phyloP scores from a whole-genome alignment of 441 rosid genomes.

The Flueggea neowawraea region DNA sequence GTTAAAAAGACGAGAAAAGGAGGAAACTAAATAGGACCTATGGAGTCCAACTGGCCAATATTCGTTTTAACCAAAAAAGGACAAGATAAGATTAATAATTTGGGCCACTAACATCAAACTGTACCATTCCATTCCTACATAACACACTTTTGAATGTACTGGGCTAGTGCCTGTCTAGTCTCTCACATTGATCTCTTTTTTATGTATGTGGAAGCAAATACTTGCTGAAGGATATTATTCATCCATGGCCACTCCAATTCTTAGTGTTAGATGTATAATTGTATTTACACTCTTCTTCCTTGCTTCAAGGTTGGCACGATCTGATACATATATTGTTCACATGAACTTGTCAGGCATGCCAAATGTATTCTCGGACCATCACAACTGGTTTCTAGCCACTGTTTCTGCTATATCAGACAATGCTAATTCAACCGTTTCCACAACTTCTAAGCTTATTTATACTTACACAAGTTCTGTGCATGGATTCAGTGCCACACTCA shows the following conservation, averaged over 20 bases:
- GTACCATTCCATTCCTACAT: not conserved
- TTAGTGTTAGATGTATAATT: not conserved
- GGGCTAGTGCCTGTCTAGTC: no score
- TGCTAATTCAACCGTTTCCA: not conserved
- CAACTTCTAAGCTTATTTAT: constrained; percentile 33
- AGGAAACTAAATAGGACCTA: not conserved
- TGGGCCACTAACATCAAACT: not conserved
- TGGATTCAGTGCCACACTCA: constrained; percentile 53
- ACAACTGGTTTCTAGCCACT: constrained; percentile 45
- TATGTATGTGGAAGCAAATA: not conserved
- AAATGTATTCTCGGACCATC: constrained; percentile 41
- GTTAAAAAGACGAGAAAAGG: not conserved
- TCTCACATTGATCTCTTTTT: no score
- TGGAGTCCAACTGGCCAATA: not conserved
- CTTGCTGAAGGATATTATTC: not conserved
- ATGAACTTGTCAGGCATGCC: constrained; percentile 62
- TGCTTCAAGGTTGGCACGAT: constrained; percentile 10
- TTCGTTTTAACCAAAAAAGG: not conserved
- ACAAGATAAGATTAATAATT: constrained; percentile 2
- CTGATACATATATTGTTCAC: constrained; percentile 46
- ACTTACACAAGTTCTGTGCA: constrained; percentile 39
- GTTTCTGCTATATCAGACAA: constrained; percentile 32
- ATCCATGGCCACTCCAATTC: constrained; percentile 17
- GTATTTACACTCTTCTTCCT: constrained; percentile 8
- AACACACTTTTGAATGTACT: no score